These are phyloP conservation scores for Takakia lepidozioides DNA, from an alignment of 225 moss, liverwort and hornwort species.

Conservation along the genomic window DNA sequence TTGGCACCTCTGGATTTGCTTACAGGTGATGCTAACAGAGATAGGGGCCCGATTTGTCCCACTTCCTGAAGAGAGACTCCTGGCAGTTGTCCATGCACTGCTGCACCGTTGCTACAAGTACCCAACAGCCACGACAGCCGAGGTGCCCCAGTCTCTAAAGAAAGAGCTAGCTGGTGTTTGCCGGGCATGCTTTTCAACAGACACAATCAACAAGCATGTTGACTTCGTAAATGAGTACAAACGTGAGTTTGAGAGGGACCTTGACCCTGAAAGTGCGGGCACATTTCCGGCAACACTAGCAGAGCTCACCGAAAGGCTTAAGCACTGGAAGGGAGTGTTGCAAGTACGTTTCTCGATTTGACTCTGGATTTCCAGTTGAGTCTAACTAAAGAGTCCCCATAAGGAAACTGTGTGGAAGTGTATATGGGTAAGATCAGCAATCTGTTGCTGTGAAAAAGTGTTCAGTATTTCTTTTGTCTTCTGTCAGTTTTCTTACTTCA, in stretches of 20 bases:
- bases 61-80: conserved; percentile 93
- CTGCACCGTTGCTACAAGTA: conserved; percentile 98
- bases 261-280: conserved; percentile 92
- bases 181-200: conserved; percentile 96
- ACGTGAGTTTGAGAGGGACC: conserved; percentile 93
- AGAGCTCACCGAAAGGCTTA: conserved; percentile 86
- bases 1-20: too few relatives aligned
- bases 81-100: conserved; percentile 95
- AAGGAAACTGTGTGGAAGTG: too few relatives aligned
- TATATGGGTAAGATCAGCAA: too few relatives aligned
- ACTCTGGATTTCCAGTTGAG: too few relatives aligned
- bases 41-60: conserved; percentile 99
- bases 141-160: conserved; percentile 97
- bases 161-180: conserved; percentile 98
- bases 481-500: too few relatives aligned
- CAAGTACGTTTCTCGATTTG: too few relatives aligned
- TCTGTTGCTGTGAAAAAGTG: too few relatives aligned
- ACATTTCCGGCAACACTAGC: conserved; percentile 98
- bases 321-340: conserved; percentile 94
- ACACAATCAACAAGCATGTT: conserved; percentile 96
- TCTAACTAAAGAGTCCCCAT: too few relatives aligned
- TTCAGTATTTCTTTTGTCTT: too few relatives aligned
- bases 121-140: conserved; percentile 97
- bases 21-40: conserved; percentile 95
- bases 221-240: conserved; percentile 99